Conservation (phyloP, 2,329 filamentous ascomycete species). For the Aspergillus brunneoviolaceus region DNA sequence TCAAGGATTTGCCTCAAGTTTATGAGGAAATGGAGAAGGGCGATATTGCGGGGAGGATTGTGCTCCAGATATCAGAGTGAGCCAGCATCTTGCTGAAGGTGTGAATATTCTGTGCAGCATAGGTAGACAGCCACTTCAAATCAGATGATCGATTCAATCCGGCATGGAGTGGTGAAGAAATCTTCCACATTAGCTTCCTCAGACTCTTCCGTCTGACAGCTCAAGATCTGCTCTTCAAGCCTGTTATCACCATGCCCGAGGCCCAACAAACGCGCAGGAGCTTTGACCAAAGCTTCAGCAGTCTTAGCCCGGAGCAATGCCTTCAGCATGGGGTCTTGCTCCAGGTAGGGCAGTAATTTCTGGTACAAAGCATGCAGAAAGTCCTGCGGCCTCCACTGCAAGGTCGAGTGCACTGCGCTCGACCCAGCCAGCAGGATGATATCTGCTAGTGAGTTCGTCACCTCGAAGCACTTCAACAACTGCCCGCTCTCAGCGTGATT, state of each 20-base stretch:
- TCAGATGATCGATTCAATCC: neutral
- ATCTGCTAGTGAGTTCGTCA: constrained; percentile 33
- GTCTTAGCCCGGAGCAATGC: constrained; percentile 31
- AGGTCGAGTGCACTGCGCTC: neutral
- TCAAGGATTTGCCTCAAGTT: constrained; percentile 43
- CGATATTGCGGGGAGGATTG: constrained; percentile 45
- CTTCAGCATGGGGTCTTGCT: constrained; percentile 26
- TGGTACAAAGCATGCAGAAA: constrained; percentile 33
- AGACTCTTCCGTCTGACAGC: neutral
- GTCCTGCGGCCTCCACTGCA: constrained; percentile 28
- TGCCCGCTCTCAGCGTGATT: constrained; percentile 4
- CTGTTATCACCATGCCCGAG: neutral
- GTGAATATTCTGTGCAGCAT: too few relatives aligned
- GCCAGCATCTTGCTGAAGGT: neutral
- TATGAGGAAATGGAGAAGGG: constrained; percentile 49
- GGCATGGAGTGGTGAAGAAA: too few relatives aligned
- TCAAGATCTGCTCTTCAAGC: neutral
- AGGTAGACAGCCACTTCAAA: too few relatives aligned
- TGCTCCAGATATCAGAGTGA: constrained; percentile 40
- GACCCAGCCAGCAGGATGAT: constrained; percentile 23
- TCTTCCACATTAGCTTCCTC: neutral
- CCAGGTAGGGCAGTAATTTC: constrained; percentile 30
- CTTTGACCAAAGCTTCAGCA: constrained; percentile 26
- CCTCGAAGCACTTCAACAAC: constrained; percentile 35
- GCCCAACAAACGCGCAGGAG: constrained; percentile 22